A percentile compares a stretch with the other conserved stretches of the same genome.
phyloP scores from a whole-genome alignment of 441 rosid species.

The Jatropha podagrica region DNA sequence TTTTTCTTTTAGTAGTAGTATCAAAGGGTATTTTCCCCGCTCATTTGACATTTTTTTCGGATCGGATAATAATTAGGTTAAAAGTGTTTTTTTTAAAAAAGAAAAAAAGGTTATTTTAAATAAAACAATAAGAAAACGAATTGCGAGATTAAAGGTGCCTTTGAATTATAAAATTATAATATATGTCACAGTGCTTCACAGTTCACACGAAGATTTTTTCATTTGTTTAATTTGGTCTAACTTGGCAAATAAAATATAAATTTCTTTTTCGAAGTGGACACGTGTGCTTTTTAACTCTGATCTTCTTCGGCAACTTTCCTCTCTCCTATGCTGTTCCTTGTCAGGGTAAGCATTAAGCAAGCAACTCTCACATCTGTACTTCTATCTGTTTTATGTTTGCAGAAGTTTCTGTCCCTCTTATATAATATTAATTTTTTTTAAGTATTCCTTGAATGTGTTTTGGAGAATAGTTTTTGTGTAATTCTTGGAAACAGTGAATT shows the following conservation, averaged over 20 bases:
- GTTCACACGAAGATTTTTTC: neutral
- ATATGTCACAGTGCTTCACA: neutral
- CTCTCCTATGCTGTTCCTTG: neutral
- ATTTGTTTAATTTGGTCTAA: neutral
- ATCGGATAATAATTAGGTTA: too few species aligned
- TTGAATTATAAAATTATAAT: neutral
- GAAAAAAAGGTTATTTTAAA: too few species aligned
- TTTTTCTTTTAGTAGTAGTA: too few species aligned
- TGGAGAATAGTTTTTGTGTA: neutral
- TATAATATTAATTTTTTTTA: neutral
- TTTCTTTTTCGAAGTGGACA: neutral
- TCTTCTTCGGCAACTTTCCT: neutral
- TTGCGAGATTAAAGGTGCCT: too few species aligned
- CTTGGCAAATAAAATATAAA: neutral
- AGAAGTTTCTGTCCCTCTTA: neutral
- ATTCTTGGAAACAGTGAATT: neutral
- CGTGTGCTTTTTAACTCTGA: conserved; percentile 5
- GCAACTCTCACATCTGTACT: neutral
- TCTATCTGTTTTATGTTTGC: neutral
- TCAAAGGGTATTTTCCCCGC: too few species aligned
- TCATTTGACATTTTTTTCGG: too few species aligned
- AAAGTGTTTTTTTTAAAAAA: too few species aligned
- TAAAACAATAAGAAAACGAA: too few species aligned
- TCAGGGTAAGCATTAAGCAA: neutral
- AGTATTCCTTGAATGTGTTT: neutral